Conservation (phyloP, 225 moss, liverwort and hornwort species). For the Anthoceros angustus region DNA sequence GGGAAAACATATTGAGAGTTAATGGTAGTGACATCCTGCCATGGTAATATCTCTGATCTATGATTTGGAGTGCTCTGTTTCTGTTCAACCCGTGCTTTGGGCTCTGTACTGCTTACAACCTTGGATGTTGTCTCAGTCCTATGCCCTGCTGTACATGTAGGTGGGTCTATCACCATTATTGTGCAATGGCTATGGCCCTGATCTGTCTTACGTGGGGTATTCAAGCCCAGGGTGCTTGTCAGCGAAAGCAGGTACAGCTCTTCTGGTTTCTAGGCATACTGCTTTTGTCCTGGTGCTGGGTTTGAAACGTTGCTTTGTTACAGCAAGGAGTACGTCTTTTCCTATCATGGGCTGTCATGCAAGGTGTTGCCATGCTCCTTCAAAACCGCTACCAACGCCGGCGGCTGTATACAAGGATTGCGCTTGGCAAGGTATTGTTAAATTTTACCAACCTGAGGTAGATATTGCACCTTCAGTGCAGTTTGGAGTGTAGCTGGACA, state of each 20-base stretch:
- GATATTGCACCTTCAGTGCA: not conserved
- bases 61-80: no score
- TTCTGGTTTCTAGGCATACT: not conserved
- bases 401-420: constrained; percentile 80
- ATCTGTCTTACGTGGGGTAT: constrained; percentile 96
- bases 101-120: no score
- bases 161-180: constrained; percentile 99
- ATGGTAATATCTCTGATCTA: constrained; percentile 26
- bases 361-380: constrained; percentile 86
- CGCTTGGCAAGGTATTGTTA: constrained; percentile 58
- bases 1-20: constrained; percentile 96
- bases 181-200: constrained; percentile 88
- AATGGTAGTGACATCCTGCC: constrained; percentile 98
- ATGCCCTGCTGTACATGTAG: constrained; percentile 14
- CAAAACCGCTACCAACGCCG: constrained; percentile 90
- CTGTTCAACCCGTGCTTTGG: no score
- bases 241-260: constrained; percentile 52
- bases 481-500: no score
- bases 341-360: constrained; percentile 91
- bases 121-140: not conserved
- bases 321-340: constrained; percentile 94
- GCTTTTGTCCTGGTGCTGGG: not conserved
- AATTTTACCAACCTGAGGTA: not conserved
- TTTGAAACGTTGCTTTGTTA: not conserved
- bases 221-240: constrained; percentile 72